Conservation (phyloP, 1,139 yeast species). For the Suhomyces yuchorum region DNA sequence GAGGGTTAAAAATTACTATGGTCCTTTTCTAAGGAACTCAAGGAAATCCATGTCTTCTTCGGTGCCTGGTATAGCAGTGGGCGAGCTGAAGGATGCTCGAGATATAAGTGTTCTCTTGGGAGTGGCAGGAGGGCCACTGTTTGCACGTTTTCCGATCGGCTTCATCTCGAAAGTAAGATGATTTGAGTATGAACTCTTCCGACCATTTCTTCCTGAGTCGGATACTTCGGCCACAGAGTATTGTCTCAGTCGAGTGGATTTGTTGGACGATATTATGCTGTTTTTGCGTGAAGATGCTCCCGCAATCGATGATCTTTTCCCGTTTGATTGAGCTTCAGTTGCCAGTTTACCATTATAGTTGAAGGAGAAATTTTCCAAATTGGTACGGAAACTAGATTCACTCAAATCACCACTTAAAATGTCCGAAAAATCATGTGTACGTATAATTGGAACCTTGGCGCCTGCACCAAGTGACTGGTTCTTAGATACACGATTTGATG, state of each 20-base stretch:
- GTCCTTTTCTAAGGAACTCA: conserved; percentile 51
- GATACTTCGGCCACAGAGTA: conserved; percentile 17
- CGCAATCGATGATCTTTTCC: conserved; percentile 9
- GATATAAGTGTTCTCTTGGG: not conserved
- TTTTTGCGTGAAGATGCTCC: conserved; percentile 13
- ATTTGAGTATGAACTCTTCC: conserved; percentile 10
- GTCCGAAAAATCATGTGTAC: conserved; percentile 42
- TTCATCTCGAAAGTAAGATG: conserved; percentile 9
- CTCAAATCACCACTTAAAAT: conserved; percentile 33
- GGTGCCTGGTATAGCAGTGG: conserved; percentile 1
- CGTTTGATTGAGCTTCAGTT: not conserved
- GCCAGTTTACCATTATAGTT: conserved; percentile 17
- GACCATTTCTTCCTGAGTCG: conserved; percentile 17
- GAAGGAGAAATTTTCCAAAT: conserved; percentile 37
- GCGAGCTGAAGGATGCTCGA: not conserved
- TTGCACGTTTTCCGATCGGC: conserved; percentile 9
- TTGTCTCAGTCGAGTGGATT: conserved; percentile 20
- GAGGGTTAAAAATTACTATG: conserved; percentile 17
- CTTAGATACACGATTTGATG: not conserved
- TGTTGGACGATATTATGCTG: conserved; percentile 17
- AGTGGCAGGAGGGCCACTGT: conserved; percentile 2
- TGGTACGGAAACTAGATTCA: conserved; percentile 34
- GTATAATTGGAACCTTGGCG: conserved; percentile 9
- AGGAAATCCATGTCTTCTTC: conserved; percentile 47
- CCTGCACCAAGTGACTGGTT: conserved; percentile 14